Percentiles rank a stretch among this genome's conserved stretches.
These are phyloP conservation scores for Rheum nobile DNA, from an alignment of 148 eudicot genomes.

Conservation along the genomic window DNA sequence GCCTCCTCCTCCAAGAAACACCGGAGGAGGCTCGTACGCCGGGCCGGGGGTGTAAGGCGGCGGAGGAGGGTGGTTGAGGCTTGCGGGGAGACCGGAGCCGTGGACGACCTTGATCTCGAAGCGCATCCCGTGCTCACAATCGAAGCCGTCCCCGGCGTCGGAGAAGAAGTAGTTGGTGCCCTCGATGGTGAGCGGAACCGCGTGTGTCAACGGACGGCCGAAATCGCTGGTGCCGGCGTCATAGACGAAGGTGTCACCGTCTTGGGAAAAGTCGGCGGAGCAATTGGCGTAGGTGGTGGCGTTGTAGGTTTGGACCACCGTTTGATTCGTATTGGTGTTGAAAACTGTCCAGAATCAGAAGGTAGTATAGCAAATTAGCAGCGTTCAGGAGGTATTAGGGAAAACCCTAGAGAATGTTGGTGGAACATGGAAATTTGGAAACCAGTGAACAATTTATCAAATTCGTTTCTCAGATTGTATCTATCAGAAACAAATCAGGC, in stretches of 20 bases:
- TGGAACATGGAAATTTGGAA: neutral
- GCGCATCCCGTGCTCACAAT: constrained; percentile 53
- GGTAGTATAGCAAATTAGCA: neutral
- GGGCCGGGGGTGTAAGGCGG: constrained; percentile 58
- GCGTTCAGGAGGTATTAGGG: neutral
- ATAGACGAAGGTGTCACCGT: constrained; percentile 39
- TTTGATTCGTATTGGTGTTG: constrained; percentile 57
- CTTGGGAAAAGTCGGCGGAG: constrained; percentile 29
- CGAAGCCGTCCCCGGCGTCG: constrained; percentile 43
- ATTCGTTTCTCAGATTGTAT: neutral
- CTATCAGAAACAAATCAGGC: neutral
- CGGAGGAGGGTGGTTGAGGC: constrained; percentile 82
- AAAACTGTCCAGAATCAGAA: constrained; percentile 34
- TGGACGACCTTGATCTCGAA: constrained; percentile 41
- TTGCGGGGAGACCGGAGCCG: constrained; percentile 75
- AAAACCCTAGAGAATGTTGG: neutral
- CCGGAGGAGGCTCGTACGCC: constrained; percentile 35
- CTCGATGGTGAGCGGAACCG: constrained; percentile 36
- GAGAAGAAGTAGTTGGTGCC: constrained; percentile 76
- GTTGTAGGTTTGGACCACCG: constrained; percentile 72
- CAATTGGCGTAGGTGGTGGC: constrained; percentile 48
- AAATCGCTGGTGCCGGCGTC: constrained; percentile 23
- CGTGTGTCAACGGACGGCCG: constrained; percentile 17
- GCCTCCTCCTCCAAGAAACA: constrained; percentile 18
- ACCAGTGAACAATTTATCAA: neutral